A percentile compares a stretch with the other conserved stretches of the same genome.
These are phyloP conservation scores for Aspergillus sclerotioniger DNA, from an alignment of 495 filamentous ascomycete species.

Conservation along the genomic window DNA sequence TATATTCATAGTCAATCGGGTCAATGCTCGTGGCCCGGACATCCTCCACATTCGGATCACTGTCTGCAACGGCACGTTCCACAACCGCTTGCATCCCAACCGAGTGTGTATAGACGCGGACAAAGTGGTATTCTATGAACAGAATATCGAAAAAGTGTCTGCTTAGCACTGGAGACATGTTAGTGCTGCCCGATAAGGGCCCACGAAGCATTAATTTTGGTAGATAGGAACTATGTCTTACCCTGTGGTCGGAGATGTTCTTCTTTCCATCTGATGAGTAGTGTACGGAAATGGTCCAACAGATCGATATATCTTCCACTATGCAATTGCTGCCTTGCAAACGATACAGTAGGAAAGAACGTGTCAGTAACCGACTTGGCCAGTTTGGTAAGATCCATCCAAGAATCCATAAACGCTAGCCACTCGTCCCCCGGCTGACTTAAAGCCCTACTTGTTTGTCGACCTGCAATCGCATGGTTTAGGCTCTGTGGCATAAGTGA, in stretches of 20 bases:
- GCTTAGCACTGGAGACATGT: constrained; percentile 33
- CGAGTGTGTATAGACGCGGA: constrained; percentile 53
- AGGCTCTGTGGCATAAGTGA: constrained; percentile 53
- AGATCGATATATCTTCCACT: constrained; percentile 53
- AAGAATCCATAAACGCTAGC: constrained; percentile 48
- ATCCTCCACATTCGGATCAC: constrained; percentile 38
- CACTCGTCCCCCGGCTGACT: constrained; percentile 37
- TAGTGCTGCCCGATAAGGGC: too few species aligned
- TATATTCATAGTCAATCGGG: constrained; percentile 52
- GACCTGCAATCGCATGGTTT: constrained; percentile 40
- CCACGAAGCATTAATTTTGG: too few species aligned
- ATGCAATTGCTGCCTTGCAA: constrained; percentile 50
- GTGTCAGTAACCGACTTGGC: constrained; percentile 54
- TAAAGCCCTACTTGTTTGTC: constrained; percentile 29
- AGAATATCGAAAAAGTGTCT: constrained; percentile 45
- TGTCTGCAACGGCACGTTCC: constrained; percentile 43
- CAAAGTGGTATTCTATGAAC: constrained; percentile 55
- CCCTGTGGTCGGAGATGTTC: constrained; percentile 44
- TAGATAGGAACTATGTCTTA: too few species aligned
- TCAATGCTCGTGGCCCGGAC: constrained; percentile 50
- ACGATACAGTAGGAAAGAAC: constrained; percentile 51
- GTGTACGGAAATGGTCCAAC: constrained; percentile 51
- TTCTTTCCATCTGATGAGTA: constrained; percentile 51
- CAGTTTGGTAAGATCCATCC: constrained; percentile 54
- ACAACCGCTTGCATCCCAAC: constrained; percentile 56